Evolutionary conservation across 116 monocot species (phyloP).

Genomic region (Iris pallida): DNA sequence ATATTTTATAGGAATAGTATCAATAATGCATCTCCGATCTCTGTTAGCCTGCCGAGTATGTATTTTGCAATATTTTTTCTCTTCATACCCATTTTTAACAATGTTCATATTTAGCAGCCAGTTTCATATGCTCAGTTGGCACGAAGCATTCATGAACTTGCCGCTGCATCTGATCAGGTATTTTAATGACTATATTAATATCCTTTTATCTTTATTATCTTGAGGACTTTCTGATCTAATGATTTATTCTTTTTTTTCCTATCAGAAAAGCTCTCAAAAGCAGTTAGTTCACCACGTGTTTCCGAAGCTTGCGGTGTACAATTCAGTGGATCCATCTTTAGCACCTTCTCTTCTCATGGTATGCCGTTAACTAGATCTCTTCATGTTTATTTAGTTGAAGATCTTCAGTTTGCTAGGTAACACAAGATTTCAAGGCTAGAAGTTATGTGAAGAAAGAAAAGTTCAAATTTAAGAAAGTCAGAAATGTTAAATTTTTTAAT

Average conservation of each 20-base stretch:
- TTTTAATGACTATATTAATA: constrained; percentile 10
- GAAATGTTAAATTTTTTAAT: too few relatives aligned
- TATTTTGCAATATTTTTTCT: too few relatives aligned
- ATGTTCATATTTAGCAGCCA: constrained; percentile 36
- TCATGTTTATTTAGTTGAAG: too few relatives aligned
- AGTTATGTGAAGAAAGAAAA: too few relatives aligned
- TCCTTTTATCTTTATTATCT: not conserved
- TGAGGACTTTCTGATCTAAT: constrained; percentile 6
- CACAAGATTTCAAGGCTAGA: too few relatives aligned
- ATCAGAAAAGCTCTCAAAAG: constrained; percentile 91
- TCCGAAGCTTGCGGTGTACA: constrained; percentile 98
- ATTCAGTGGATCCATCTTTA: constrained; percentile 97
- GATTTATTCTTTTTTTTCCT: constrained; percentile 7
- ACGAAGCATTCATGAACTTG: constrained; percentile 87
- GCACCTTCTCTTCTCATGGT: constrained; percentile 99
- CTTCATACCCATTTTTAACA: too few relatives aligned
- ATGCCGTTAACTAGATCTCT: constrained; percentile 4
- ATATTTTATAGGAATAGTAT: too few relatives aligned
- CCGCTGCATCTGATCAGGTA: constrained; percentile 88
- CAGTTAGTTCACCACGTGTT: constrained; percentile 88
- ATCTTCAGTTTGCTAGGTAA: too few relatives aligned
- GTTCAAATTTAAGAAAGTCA: too few relatives aligned
- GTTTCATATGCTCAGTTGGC: constrained; percentile 84
- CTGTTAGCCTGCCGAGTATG: too few relatives aligned
- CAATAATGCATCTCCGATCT: too few relatives aligned